A percentile compares a stretch with the other conserved stretches of the same genome.
phyloP scores from a whole-genome alignment of 1,284 basidiomycete species.

The Fomes fomentarius region DNA sequence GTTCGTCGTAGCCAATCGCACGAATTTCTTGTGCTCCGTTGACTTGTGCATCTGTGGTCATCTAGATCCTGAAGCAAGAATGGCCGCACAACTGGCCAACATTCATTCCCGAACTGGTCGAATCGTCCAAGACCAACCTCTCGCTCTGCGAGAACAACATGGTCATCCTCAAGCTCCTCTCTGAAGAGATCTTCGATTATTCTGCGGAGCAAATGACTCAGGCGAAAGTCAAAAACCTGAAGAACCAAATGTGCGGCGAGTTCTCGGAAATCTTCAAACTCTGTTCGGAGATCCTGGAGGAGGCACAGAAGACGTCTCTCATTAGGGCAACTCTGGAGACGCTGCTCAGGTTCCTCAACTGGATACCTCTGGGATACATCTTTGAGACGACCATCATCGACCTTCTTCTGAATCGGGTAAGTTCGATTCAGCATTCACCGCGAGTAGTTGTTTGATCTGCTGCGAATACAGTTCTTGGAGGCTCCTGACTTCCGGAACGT shows the following conservation, averaged over 20 bases:
- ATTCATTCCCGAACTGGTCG: constrained; percentile 97
- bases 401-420: constrained; percentile 84
- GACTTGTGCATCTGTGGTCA: background rate
- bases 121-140: constrained; percentile 95
- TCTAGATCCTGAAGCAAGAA: constrained; percentile 98
- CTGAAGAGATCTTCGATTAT: constrained; percentile 99
- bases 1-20: constrained; percentile 45
- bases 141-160: constrained; percentile 99
- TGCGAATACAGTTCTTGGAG: constrained; percentile 94
- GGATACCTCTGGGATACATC: constrained; percentile 99
- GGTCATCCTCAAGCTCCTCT: constrained; percentile 97
- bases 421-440: too few relatives aligned
- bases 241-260: constrained; percentile 97
- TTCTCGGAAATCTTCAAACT: constrained; percentile 97
- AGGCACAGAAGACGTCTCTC: constrained; percentile 95
- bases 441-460: too few relatives aligned
- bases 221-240: constrained; percentile 95
- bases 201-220: constrained; percentile 99
- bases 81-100: constrained; percentile 99
- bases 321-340: constrained; percentile 98
- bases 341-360: constrained; percentile 95
- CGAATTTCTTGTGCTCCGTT: constrained; percentile 7
- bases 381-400: constrained; percentile 99
- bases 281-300: constrained; percentile 95
- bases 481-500: constrained; percentile 97